phyloP scores from a whole-genome alignment of 2,329 filamentous ascomycete genomes.

The Calonectria naviculata region DNA sequence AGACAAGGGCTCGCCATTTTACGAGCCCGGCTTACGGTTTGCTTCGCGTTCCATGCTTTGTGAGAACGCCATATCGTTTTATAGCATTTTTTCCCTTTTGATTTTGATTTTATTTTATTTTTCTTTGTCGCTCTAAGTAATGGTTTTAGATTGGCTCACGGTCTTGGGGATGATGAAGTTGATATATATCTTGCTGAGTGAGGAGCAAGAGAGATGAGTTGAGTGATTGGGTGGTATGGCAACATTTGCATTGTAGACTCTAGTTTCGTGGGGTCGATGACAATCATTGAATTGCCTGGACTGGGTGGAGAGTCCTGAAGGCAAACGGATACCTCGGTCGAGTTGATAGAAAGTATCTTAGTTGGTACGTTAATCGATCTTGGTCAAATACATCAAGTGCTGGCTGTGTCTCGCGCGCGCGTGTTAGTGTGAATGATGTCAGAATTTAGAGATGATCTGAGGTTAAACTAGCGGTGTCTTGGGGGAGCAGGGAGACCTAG shows the following conservation, averaged over 20 bases:
- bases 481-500: not conserved
- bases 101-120: slow-evolving; percentile 14
- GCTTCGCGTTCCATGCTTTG: slow-evolving; percentile 35
- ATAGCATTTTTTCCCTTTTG: slow-evolving; percentile 23
- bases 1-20: slow-evolving; percentile 38
- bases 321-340: not conserved
- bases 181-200: slow-evolving; percentile 15
- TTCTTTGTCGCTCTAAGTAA: slow-evolving; percentile 39
- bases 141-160: slow-evolving; percentile 42
- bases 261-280: slow-evolving; percentile 9
- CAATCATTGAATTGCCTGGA: slow-evolving; percentile 16
- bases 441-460: slow-evolving; percentile 1
- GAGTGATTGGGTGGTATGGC: not conserved
- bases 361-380: slow-evolving; percentile 14
- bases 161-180: slow-evolving; percentile 18
- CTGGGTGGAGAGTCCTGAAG: not conserved
- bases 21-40: slow-evolving; percentile 40
- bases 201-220: slow-evolving; percentile 8
- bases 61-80: slow-evolving; percentile 22
- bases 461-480: slow-evolving; percentile 8
- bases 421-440: not conserved
- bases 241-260: slow-evolving; percentile 18
- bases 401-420: not conserved
- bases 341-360: slow-evolving; percentile 22
- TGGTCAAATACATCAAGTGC: slow-evolving; percentile 1